These are phyloP conservation scores for Thielaviopsis musarum DNA, from an alignment of 2,329 filamentous ascomycete genomes.

Conservation along the genomic window DNA sequence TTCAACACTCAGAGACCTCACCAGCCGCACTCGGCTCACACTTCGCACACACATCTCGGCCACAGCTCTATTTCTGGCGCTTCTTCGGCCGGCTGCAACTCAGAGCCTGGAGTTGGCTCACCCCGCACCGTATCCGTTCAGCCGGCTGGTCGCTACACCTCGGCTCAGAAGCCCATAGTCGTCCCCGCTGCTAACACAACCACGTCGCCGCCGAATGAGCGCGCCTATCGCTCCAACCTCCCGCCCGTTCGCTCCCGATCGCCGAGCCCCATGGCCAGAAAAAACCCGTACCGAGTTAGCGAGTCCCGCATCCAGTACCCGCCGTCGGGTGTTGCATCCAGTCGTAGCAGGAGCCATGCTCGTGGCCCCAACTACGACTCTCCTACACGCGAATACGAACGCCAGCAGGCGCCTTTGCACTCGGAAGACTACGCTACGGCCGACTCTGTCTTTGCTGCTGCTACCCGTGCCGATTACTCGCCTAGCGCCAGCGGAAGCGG, in stretches of 20 bases:
- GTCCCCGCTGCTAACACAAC: neutral
- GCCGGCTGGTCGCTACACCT: neutral
- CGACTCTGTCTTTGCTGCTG: neutral
- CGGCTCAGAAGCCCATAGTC: neutral
- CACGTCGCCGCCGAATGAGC: neutral
- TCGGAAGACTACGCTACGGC: neutral
- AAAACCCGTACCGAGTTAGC: neutral
- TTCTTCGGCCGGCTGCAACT: neutral
- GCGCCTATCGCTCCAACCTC: neutral
- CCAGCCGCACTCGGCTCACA: constrained; percentile 1
- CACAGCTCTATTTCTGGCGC: neutral
- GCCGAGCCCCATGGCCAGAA: neutral
- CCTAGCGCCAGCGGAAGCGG: neutral
- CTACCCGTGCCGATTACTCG: neutral
- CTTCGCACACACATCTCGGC: constrained; percentile 2
- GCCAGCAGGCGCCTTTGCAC: neutral
- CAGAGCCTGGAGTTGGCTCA: neutral
- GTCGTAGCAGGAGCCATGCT: neutral
- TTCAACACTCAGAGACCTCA: neutral
- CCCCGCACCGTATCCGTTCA: neutral
- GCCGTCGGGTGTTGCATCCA: neutral
- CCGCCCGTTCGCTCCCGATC: neutral
- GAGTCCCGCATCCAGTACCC: neutral
- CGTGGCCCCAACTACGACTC: constrained; percentile 1
- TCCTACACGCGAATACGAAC: constrained; percentile 1